These are phyloP conservation scores for Magnolia changhungtana DNA, from an alignment of 164 flowering plant species.

Conservation along the genomic window DNA sequence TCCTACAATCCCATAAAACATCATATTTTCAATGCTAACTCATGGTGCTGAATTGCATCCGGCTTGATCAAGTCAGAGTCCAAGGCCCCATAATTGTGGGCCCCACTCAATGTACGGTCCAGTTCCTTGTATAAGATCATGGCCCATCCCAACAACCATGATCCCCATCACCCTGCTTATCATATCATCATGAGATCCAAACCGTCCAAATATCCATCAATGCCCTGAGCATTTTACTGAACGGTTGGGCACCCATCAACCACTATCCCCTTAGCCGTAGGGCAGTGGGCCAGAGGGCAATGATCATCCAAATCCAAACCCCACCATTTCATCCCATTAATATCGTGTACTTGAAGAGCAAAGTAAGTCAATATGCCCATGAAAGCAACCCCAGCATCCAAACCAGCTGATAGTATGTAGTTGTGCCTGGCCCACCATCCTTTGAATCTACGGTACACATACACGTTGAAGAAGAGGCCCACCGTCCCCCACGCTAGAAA, in stretches of 20 bases:
- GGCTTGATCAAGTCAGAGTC: no score
- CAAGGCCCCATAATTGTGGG: no score
- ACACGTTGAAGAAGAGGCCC: slow-evolving; percentile 52
- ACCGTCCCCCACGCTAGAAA: slow-evolving; percentile 44
- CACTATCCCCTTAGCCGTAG: slow-evolving; percentile 47
- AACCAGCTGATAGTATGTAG: no score
- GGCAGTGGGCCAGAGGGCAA: slow-evolving; percentile 55
- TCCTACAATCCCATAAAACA: no score
- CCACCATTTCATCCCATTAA: slow-evolving; percentile 52
- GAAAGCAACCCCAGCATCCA: slow-evolving; percentile 74
- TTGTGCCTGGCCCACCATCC: slow-evolving; percentile 78
- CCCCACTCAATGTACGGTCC: no score
- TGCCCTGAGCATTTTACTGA: background rate
- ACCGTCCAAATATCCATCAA: no score
- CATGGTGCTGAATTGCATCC: no score
- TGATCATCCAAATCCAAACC: slow-evolving; percentile 41
- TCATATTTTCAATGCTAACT: no score
- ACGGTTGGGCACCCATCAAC: slow-evolving; percentile 7
- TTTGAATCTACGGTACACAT: slow-evolving; percentile 40
- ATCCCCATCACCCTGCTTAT: no score
- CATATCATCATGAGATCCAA: no score
- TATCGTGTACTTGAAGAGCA: slow-evolving; percentile 31
- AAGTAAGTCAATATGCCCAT: slow-evolving; percentile 41
- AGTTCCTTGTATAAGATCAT: no score
- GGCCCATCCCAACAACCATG: no score